Percentiles rank a stretch among this genome's conserved stretches.
phyloP scores from a whole-genome alignment of 176 grass and related monocot species.

The Carex pumila region DNA sequence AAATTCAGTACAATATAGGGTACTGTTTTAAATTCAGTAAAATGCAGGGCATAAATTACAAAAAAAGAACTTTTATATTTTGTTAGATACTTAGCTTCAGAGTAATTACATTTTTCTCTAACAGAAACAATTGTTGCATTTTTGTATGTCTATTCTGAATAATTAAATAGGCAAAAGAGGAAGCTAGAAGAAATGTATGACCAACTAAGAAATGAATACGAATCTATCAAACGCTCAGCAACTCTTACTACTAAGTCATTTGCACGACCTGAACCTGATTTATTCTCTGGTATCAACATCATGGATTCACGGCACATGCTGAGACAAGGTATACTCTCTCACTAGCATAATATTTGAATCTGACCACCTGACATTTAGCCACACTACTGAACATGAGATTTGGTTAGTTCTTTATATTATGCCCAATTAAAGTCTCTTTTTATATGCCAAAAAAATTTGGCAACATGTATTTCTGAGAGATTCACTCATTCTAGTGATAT shows the following conservation, averaged over 20 bases:
- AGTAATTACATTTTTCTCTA: not conserved
- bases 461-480: not conserved
- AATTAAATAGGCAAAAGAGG: slow-evolving; percentile 70
- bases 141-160: not conserved
- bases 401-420: not conserved
- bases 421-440: not conserved
- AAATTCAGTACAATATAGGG: not conserved
- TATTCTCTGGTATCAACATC: slow-evolving; percentile 54
- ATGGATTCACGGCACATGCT: slow-evolving; percentile 25
- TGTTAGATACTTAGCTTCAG: not conserved
- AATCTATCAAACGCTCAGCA: slow-evolving; percentile 51
- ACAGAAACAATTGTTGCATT: not conserved
- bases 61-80: not conserved
- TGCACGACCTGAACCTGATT: slow-evolving; percentile 46
- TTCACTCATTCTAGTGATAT: too few species aligned
- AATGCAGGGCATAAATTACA: not conserved
- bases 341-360: not conserved
- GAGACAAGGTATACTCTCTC: not conserved
- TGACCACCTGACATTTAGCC: not conserved
- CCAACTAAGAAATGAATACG: slow-evolving; percentile 66
- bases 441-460: not conserved
- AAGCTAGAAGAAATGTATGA: slow-evolving; percentile 88
- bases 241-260: slow-evolving; percentile 52
- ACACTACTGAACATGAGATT: not conserved
- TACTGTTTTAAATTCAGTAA: not conserved